Base-by-base conservation (phyloP, 306 rosid species). In the Rubus idaeus region DNA sequence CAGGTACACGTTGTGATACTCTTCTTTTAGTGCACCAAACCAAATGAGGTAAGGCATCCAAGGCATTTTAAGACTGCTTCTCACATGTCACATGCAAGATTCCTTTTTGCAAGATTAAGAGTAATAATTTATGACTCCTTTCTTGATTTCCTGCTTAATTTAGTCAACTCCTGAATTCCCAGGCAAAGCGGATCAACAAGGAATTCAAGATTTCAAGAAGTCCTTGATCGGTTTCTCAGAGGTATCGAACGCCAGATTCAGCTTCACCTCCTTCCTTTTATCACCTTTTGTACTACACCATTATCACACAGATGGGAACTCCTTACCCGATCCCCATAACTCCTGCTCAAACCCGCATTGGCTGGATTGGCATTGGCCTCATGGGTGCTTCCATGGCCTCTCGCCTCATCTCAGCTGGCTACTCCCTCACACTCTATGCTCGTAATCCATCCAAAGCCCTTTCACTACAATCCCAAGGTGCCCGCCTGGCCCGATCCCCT, bases 351-450 rank as follows among this genome's bases (percentile, higher is more conserved):
- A 90, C 91, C 78, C 89, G 87, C 17, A 74, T 93, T 17, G 95
- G 96, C 0, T 93, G 90, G 90, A 87, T 88, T 60, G 95, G 98
- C 12, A 85, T 86, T 41, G 96, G 97, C 52, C 92, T 93, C 6
- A 90, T 90, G 96, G 96, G 96, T 37, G 75, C 83, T 53, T 89
- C 94, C 62, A 93, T 93, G 97, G 92, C 94, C 75, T 84, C 94
- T 30, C 96, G 94, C 42, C 89, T 93, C 67, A 72, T 93, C 83
- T 50, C 89, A 46, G 89, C 90, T 18, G 96, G 94, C 14, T 90
- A 86, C 89, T 60, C 77, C 17, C 71, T 93, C 87, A 16, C 89
- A 17, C 13, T 90, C 86, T 93, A 80, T 85, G 93, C 97, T 17
- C 97, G 97, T 41, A 82, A 66, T 80, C 90, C 93, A 10, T 82